Conservation (phyloP, 352 stramenopile genomes). For the Phytopythium aichiense region DNA sequence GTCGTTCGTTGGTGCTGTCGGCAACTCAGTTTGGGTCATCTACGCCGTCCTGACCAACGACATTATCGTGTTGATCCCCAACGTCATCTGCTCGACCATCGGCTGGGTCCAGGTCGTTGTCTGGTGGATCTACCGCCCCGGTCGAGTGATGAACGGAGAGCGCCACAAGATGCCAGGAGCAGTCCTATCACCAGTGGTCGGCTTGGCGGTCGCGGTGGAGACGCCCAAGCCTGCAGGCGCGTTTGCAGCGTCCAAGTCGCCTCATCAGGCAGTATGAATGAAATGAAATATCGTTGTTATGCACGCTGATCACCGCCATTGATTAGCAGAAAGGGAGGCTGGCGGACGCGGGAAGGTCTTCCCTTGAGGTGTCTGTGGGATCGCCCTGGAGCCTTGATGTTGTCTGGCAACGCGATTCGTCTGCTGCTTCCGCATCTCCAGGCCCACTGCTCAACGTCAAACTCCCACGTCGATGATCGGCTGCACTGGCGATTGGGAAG, state of each 20-base stretch:
- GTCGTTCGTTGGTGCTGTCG: slow-evolving; percentile 20
- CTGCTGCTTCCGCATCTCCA: no score
- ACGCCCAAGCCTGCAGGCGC: background rate
- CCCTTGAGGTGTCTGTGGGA: no score
- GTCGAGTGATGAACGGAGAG: background rate
- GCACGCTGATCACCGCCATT: no score
- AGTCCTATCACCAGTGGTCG: background rate
- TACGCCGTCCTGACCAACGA: slow-evolving; percentile 28
- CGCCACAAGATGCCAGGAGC: background rate
- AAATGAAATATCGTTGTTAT: no score
- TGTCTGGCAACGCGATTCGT: no score
- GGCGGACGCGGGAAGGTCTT: no score
- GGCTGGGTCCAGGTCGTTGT: slow-evolving; percentile 20
- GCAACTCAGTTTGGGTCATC: slow-evolving; percentile 27
- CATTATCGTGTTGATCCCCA: slow-evolving; percentile 31
- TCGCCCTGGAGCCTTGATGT: no score
- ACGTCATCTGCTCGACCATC: slow-evolving; percentile 18
- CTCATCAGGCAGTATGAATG: background rate
- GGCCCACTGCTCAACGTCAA: background rate
- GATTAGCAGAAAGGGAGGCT: no score
- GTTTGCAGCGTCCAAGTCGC: background rate
- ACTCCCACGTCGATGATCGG: background rate
- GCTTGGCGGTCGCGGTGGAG: background rate
- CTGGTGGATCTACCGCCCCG: slow-evolving; percentile 25
- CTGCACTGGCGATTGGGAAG: no score